Evolutionary conservation across 2,329 filamentous ascomycete species (phyloP).

Genomic region (Trichocomaceae sp.): DNA sequence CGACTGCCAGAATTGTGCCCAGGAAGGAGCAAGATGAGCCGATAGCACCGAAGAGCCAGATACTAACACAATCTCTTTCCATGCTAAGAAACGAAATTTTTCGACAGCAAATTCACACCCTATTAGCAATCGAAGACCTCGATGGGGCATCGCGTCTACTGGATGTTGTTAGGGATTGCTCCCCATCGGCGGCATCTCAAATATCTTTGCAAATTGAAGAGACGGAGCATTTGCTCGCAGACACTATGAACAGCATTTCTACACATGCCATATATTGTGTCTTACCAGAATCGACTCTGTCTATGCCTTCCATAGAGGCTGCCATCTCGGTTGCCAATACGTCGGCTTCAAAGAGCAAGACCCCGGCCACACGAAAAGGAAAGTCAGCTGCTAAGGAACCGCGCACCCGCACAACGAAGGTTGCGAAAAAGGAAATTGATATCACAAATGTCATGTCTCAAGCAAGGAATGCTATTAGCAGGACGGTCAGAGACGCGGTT

Average conservation of each 20-base stretch:
- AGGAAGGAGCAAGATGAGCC: constrained; percentile 17
- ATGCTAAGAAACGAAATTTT: constrained; percentile 45
- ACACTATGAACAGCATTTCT: constrained; percentile 51
- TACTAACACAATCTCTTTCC: constrained; percentile 35
- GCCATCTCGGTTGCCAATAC: constrained; percentile 23
- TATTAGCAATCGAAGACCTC: constrained; percentile 47
- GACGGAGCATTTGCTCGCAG: constrained; percentile 31
- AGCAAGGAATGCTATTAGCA: constrained; percentile 29
- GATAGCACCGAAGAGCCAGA: constrained; percentile 17
- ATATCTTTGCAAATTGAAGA: constrained; percentile 45
- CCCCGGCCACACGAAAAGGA: constrained; percentile 20
- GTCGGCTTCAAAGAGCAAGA: constrained; percentile 25
- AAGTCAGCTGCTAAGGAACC: constrained; percentile 23
- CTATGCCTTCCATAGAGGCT: constrained; percentile 62
- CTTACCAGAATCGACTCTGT: constrained; percentile 86
- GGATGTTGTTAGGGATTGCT: constrained; percentile 26
- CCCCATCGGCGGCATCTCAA: constrained; percentile 51
- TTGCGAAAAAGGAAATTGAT: constrained; percentile 27
- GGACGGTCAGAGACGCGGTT: constrained; percentile 28
- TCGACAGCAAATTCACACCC: constrained; percentile 45
- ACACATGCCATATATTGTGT: constrained; percentile 80
- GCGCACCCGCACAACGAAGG: constrained; percentile 23
- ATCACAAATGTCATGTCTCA: constrained; percentile 32
- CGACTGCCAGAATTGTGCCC: constrained; percentile 16
- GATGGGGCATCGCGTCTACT: constrained; percentile 53